Evolutionary conservation across 1,139 yeast species (phyloP).

Genomic region (Geotrichum bryndzae): DNA sequence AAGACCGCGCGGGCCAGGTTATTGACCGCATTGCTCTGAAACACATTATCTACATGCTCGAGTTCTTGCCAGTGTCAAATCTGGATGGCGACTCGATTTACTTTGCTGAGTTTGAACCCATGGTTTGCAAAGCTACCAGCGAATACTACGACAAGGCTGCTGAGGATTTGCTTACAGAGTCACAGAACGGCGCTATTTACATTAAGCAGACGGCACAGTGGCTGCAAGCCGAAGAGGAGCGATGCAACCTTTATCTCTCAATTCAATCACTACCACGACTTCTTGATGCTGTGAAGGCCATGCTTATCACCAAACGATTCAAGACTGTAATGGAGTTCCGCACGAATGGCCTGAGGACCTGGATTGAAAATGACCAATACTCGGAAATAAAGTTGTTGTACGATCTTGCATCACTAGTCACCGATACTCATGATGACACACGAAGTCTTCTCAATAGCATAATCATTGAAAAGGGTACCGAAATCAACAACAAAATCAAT

Average conservation of each 20-base stretch:
- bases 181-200: conserved; percentile 49
- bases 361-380: conserved; percentile 44
- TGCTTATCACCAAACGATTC: conserved; percentile 56
- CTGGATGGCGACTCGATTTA: conserved; percentile 46
- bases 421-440: conserved; percentile 46
- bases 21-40: conserved; percentile 59
- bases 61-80: conserved; percentile 43
- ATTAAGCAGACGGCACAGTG: conserved; percentile 49
- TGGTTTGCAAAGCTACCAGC: conserved; percentile 50
- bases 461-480: conserved; percentile 43
- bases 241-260: conserved; percentile 49
- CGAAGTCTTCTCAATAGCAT: conserved; percentile 46
- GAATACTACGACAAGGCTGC: conserved; percentile 50
- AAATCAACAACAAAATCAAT: conserved; percentile 31
- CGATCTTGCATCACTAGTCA: conserved; percentile 49
- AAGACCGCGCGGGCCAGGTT: conserved; percentile 54
- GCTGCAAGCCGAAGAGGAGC: conserved; percentile 52
- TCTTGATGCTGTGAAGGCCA: conserved; percentile 51
- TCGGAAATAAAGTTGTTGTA: conserved; percentile 45
- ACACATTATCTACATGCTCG: conserved; percentile 65
- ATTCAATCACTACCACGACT: conserved; percentile 49
- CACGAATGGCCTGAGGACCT: conserved; percentile 51
- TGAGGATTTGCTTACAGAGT: conserved; percentile 36
- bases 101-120: conserved; percentile 60
- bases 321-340: conserved; percentile 46